Conservation (phyloP, 352 stramenopile species). For the Globisporangium barbulae region DNA sequence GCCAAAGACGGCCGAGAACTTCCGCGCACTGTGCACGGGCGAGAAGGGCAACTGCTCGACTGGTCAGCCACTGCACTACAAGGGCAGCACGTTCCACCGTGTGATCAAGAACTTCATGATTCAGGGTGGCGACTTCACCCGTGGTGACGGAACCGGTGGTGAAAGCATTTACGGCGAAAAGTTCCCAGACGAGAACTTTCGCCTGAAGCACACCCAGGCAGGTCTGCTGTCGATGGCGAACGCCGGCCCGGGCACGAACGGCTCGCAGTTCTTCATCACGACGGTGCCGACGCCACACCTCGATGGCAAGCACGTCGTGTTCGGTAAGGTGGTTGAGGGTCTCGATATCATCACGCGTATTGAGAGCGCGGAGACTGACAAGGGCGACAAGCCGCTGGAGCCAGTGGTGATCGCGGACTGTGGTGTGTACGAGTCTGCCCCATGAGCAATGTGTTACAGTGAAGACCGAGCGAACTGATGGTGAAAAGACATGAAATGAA, state of each 20-base stretch:
- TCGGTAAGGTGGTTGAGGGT: slow-evolving; percentile 91
- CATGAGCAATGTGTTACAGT: background rate
- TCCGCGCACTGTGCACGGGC: slow-evolving; percentile 97
- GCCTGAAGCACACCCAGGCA: slow-evolving; percentile 94
- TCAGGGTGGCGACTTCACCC: slow-evolving; percentile 96
- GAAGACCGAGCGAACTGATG: background rate
- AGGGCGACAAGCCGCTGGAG: slow-evolving; percentile 89
- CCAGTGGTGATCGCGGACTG: slow-evolving; percentile 97
- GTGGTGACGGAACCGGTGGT: slow-evolving; percentile 93
- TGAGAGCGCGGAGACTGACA: slow-evolving; percentile 89
- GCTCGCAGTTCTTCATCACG: slow-evolving; percentile 97
- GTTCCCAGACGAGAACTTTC: slow-evolving; percentile 98
- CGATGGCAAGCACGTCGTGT: slow-evolving; percentile 98
- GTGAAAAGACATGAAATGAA: background rate
- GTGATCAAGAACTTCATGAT: slow-evolving; percentile 96
- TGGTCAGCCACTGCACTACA: slow-evolving; percentile 94
- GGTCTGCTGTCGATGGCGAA: slow-evolving; percentile 97
- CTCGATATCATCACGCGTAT: slow-evolving; percentile 91
- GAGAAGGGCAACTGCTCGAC: slow-evolving; percentile 91
- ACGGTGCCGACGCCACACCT: slow-evolving; percentile 94
- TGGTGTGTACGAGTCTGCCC: slow-evolving; percentile 66
- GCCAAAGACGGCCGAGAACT: slow-evolving; percentile 98
- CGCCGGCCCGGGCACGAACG: slow-evolving; percentile 94
- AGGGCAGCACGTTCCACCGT: slow-evolving; percentile 96
- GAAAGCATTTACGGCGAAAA: slow-evolving; percentile 94